Percentiles rank a stretch among this genome's conserved stretches.
Conservation (phyloP, 2,329 filamentous ascomycete species). For the Arthroderma sp. region DNA sequence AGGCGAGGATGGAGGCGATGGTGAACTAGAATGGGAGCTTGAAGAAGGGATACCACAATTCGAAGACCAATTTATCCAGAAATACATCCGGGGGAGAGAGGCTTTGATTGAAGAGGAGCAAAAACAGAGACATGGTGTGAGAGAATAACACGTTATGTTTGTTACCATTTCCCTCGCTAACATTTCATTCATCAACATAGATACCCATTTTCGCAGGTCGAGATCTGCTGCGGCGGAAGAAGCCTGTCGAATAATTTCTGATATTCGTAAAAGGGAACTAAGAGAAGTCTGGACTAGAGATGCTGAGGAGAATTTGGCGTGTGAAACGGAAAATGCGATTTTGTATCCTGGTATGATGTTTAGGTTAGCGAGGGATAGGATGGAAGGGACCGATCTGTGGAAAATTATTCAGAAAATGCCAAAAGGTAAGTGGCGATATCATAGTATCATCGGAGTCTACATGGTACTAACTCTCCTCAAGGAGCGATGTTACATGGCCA, state of each 20-base stretch:
- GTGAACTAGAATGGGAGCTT: constrained; percentile 17
- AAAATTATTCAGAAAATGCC: constrained; percentile 78
- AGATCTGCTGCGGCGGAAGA: constrained; percentile 66
- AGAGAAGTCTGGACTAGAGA: constrained; percentile 61
- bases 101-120: constrained; percentile 70
- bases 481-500: constrained; percentile 66
- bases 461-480: neutral
- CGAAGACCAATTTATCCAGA: constrained; percentile 64
- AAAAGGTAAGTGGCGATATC: constrained; percentile 49
- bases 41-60: constrained; percentile 34
- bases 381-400: constrained; percentile 78
- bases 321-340: constrained; percentile 42
- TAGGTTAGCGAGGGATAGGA: constrained; percentile 63
- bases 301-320: constrained; percentile 56
- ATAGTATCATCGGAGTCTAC: too few species aligned
- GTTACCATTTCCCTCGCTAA: too few species aligned
- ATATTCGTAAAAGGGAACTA: constrained; percentile 66
- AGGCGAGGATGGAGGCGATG: neutral
- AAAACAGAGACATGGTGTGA: constrained; percentile 60
- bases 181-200: constrained; percentile 6
- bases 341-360: constrained; percentile 91
- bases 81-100: constrained; percentile 65
- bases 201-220: constrained; percentile 25
- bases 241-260: constrained; percentile 66
- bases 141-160: too few species aligned